phyloP scores from a whole-genome alignment of 2,329 filamentous ascomycete species.

The Claviceps pazoutovae region DNA sequence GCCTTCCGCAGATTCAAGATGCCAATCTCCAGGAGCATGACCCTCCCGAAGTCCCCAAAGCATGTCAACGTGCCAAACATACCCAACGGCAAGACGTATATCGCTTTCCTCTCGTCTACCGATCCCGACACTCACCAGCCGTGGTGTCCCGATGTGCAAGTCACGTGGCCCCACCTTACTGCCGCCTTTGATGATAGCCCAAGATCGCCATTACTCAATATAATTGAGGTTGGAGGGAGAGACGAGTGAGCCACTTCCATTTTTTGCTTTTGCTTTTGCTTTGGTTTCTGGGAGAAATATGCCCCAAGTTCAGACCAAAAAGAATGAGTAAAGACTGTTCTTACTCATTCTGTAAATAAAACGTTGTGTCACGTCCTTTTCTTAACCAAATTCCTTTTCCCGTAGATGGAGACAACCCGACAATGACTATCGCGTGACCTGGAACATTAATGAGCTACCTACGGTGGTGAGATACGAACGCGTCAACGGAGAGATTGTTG shows the following conservation, averaged over 20 bases:
- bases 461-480: constrained; percentile 20
- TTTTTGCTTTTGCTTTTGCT: neutral
- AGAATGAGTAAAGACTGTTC: neutral
- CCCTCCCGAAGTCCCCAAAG: constrained; percentile 2
- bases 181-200: constrained; percentile 15
- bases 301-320: neutral
- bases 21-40: constrained; percentile 5
- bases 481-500: constrained; percentile 14
- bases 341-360: neutral
- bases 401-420: constrained; percentile 20
- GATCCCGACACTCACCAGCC: constrained; percentile 21
- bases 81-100: constrained; percentile 10
- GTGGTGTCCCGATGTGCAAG: constrained; percentile 27
- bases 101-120: constrained; percentile 23
- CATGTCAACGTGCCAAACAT: neutral
- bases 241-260: constrained; percentile 15
- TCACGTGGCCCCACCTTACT: constrained; percentile 19
- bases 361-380: neutral
- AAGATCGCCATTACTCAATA: constrained; percentile 12
- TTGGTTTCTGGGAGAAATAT: too few species aligned
- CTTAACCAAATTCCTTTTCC: neutral
- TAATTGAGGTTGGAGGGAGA: constrained; percentile 22
- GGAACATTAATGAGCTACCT: constrained; percentile 21
- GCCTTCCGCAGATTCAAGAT: neutral
- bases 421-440: constrained; percentile 21